Conservation (phyloP, 441 rosid genomes). For the Syzygium syzygioides region DNA sequence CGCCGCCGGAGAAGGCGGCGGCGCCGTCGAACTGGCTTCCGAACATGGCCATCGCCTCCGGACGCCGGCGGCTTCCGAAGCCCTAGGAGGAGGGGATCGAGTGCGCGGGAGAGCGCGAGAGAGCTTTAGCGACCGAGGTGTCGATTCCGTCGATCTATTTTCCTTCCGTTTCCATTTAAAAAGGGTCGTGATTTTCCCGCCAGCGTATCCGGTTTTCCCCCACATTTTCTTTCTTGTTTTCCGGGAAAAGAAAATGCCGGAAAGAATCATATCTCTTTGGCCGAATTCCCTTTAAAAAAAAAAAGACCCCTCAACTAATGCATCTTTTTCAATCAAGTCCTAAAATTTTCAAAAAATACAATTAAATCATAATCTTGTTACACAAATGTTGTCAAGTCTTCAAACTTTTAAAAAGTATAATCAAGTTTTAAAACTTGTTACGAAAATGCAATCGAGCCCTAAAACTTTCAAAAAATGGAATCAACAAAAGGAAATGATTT, state of each 20-base stretch:
- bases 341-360: no score
- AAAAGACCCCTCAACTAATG: background rate
- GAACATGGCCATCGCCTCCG: conserved; percentile 15
- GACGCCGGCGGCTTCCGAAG: background rate
- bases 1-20: conserved; percentile 85
- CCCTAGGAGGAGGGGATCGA: background rate
- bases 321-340: background rate
- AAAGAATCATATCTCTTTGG: accelerated
- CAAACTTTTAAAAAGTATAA: no score
- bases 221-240: background rate
- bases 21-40: conserved; percentile 69
- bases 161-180: background rate
- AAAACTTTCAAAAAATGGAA: no score
- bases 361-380: no score
- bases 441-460: no score
- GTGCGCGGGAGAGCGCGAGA: background rate
- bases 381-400: no score
- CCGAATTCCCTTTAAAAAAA: background rate
- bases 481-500: no score
- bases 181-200: background rate
- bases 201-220: background rate
- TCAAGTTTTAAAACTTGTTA: no score
- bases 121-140: background rate
- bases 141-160: background rate
- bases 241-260: background rate